These are phyloP conservation scores for Logfia minima DNA, from an alignment of 129 eudicot species.

Conservation along the genomic window DNA sequence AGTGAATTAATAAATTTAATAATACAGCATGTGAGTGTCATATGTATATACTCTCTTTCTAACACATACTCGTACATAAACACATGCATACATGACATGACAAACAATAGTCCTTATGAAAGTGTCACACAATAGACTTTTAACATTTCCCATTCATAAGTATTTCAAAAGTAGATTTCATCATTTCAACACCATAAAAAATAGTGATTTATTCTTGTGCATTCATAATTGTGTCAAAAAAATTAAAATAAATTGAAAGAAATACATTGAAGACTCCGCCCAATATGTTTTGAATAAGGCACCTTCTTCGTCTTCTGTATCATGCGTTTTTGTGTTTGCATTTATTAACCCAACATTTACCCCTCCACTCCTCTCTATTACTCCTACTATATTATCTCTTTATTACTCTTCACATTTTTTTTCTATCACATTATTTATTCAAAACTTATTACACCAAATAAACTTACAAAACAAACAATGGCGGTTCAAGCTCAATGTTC, in stretches of 20 bases:
- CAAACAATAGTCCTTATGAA: neutral
- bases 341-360: slow-evolving; percentile 40
- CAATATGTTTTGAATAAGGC: slow-evolving; percentile 32
- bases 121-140: slow-evolving; percentile 2
- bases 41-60: no score
- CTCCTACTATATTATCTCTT: slow-evolving; percentile 1
- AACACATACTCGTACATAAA: neutral
- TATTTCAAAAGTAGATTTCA: neutral
- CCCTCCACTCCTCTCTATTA: slow-evolving; percentile 3
- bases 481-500: slow-evolving; percentile 78
- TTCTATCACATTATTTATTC: neutral
- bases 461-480: slow-evolving; percentile 30
- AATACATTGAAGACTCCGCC: slow-evolving; percentile 39
- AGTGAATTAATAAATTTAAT: no score
- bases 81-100: neutral
- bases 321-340: slow-evolving; percentile 60
- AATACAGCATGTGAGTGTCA: no score
- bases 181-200: neutral
- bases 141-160: neutral
- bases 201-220: neutral
- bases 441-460: neutral
- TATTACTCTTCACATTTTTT: neutral
- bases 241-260: neutral
- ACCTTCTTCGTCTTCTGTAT: slow-evolving; percentile 40
- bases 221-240: slow-evolving; percentile 1